Evolutionary conservation across 805 yeast genomes (phyloP).

Genomic region (Zygosaccharomyces kombuchaensis): DNA sequence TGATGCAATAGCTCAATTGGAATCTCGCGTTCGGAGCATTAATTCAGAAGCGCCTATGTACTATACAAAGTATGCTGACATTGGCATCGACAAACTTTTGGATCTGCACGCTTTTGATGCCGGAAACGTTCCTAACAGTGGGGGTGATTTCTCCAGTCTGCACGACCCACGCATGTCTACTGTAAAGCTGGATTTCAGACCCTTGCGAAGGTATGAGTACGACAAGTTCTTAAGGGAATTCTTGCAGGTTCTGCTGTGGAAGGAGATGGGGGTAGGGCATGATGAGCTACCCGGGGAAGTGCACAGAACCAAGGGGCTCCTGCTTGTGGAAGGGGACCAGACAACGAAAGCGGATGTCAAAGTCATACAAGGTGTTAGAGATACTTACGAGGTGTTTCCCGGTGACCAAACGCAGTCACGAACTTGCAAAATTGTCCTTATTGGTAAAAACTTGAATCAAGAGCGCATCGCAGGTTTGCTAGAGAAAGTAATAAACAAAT

Average conservation of each 20-base stretch:
- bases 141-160: slow-evolving; percentile 20
- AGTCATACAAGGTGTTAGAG: slow-evolving; percentile 88
- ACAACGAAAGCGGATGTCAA: slow-evolving; percentile 36
- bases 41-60: slow-evolving; percentile 66
- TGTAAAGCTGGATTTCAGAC: slow-evolving; percentile 43
- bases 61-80: slow-evolving; percentile 69
- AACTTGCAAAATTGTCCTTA: slow-evolving; percentile 61
- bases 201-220: slow-evolving; percentile 36
- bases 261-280: slow-evolving; percentile 43
- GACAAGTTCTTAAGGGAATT: slow-evolving; percentile 49
- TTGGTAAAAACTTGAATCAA: slow-evolving; percentile 59
- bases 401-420: slow-evolving; percentile 33
- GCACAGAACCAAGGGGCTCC: slow-evolving; percentile 77
- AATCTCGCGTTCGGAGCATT: slow-evolving; percentile 41
- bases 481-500: slow-evolving; percentile 9
- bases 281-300: slow-evolving; percentile 47
- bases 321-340: slow-evolving; percentile 40
- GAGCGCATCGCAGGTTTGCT: slow-evolving; percentile 32
- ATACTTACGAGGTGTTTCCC: slow-evolving; percentile 76
- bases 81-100: slow-evolving; percentile 58
- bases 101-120: slow-evolving; percentile 76
- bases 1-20: slow-evolving; percentile 33
- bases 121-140: slow-evolving; percentile 16
- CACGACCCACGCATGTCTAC: slow-evolving; percentile 57
- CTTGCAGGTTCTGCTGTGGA: slow-evolving; percentile 73